Percentiles rank a stretch among this genome's conserved stretches.
phyloP scores from a whole-genome alignment of 2,329 filamentous ascomycete species.

The Colletotrichum liriopes region DNA sequence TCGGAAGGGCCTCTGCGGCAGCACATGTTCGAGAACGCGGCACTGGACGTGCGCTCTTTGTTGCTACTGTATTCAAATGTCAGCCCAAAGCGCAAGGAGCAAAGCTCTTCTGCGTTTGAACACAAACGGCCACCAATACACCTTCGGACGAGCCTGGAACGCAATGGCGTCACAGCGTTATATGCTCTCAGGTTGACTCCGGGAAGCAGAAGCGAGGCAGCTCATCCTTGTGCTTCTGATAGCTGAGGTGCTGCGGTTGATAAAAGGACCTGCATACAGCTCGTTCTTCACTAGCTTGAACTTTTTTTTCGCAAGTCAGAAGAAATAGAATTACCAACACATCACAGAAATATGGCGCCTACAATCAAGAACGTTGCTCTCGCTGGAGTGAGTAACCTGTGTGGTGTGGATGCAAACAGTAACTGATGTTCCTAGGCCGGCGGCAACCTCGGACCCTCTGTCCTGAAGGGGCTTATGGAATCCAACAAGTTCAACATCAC shows the following conservation, averaged over 20 bases:
- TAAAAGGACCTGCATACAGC: slow-evolving; percentile 8
- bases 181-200: slow-evolving; percentile 3
- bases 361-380: slow-evolving; percentile 56
- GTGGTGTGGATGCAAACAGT: not conserved
- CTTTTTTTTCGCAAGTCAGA: too few species aligned
- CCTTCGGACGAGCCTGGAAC: slow-evolving; percentile 35
- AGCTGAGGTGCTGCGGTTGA: not conserved
- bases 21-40: not conserved
- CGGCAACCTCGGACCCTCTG: slow-evolving; percentile 52
- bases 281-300: not conserved
- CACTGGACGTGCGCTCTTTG: slow-evolving; percentile 10
- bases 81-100: slow-evolving; percentile 4
- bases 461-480: slow-evolving; percentile 51
- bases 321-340: not conserved
- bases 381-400: slow-evolving; percentile 50
- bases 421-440: slow-evolving; percentile 45
- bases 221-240: not conserved
- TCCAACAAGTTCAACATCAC: slow-evolving; percentile 62
- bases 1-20: not conserved
- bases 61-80: not conserved
- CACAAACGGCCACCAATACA: not conserved
- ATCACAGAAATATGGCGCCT: slow-evolving; percentile 29
- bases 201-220: not conserved
- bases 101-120: not conserved
- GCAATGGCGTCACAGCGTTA: slow-evolving; percentile 24